Conservation (phyloP, 2,329 filamentous ascomycete genomes). For the Byssothecium circinans region DNA sequence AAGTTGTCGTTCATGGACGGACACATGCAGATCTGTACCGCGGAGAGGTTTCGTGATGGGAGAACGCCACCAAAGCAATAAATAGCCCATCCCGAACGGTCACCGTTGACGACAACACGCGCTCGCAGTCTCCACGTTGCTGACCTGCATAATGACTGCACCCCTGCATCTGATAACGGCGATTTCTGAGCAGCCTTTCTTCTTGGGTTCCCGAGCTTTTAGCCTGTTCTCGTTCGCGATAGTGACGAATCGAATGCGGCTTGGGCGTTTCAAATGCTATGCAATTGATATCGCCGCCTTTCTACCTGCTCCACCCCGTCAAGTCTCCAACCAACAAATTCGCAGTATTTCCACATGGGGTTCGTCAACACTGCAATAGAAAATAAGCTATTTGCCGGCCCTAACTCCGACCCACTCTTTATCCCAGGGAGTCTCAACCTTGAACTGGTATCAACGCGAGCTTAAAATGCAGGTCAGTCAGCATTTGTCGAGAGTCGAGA, state of each 20-base stretch:
- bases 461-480: not conserved
- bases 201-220: not conserved
- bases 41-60: too few species aligned
- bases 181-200: not conserved
- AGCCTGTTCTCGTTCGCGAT: not conserved
- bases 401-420: not conserved
- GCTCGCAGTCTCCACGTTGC: not conserved
- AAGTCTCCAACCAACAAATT: too few species aligned
- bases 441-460: not conserved
- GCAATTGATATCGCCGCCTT: too few species aligned
- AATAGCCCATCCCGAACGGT: too few species aligned
- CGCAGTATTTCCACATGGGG: too few species aligned
- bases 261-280: too few species aligned
- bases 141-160: not conserved
- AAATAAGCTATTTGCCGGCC: not conserved
- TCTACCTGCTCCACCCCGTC: too few species aligned
- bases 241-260: not conserved
- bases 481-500: not conserved
- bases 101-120: too few species aligned
- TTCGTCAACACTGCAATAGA: not conserved
- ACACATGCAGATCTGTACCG: too few species aligned
- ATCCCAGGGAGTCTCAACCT: not conserved
- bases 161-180: not conserved
- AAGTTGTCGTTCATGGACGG: too few species aligned
- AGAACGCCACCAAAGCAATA: too few species aligned